These are phyloP conservation scores for Hymenotorrendiella dingleyae DNA, from an alignment of 2,329 filamentous ascomycete species.

Conservation along the genomic window DNA sequence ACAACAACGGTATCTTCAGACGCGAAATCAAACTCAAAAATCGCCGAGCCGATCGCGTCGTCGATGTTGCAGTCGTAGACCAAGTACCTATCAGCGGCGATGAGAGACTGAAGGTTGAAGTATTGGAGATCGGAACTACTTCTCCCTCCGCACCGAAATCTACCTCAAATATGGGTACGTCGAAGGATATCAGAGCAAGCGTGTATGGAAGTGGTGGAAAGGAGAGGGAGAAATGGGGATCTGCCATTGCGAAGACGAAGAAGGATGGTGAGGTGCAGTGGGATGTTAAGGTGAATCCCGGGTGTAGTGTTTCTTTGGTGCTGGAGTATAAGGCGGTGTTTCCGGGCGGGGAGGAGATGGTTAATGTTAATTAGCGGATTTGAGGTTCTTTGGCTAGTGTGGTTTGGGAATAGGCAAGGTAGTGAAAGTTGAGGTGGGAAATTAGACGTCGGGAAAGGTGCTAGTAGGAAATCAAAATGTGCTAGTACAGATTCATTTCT, in stretches of 20 bases:
- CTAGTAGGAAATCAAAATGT: too few relatives aligned
- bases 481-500: too few relatives aligned
- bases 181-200: conserved; percentile 16
- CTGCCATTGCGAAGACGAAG: conserved; percentile 45
- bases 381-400: not conserved
- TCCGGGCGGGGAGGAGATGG: conserved; percentile 43
- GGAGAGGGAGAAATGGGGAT: conserved; percentile 45
- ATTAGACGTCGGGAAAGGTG: too few relatives aligned
- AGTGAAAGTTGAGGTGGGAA: too few relatives aligned
- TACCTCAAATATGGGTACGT: conserved; percentile 12
- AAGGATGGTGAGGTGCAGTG: conserved; percentile 54
- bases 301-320: conserved; percentile 48
- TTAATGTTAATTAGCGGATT: conserved; percentile 13
- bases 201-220: conserved; percentile 21
- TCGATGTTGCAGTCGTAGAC: conserved; percentile 49
- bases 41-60: conserved; percentile 36
- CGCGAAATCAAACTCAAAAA: conserved; percentile 47
- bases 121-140: conserved; percentile 25
- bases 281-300: conserved; percentile 52
- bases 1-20: conserved; percentile 44
- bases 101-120: conserved; percentile 47
- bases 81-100: conserved; percentile 59
- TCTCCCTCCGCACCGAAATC: not conserved
- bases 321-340: conserved; percentile 57
- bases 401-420: too few relatives aligned